Evolutionary conservation across 148 eudicot genomes (phyloP), one percentile per base, ranked within the genome.

Genomic region (Nepenthes gracilis): DNA sequence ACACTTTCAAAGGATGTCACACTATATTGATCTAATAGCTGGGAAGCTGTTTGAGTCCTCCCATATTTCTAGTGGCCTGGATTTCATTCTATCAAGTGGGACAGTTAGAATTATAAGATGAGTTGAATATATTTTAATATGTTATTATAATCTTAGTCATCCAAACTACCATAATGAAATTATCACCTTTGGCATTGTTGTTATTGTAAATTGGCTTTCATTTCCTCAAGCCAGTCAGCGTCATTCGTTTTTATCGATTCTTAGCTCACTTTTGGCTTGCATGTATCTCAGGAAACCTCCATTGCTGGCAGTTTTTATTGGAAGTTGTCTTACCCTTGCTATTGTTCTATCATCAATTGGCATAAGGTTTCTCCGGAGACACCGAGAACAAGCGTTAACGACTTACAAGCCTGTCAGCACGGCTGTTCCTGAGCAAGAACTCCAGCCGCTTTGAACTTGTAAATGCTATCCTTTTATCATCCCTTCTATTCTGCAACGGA

Each of bases 341-440:
- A 32, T 69, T 47, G 79, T 69, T 58, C 61, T 76, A 47, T 59
- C 70, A 47, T 74, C 70, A 54, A 33, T 64, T 13, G 81, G 75
- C 35, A 67, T 53, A 55, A 75, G 79, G 79, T 45, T 76, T 70
- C 47, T 78, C 43, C 69, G 89, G 85, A 71, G 70, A 59, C 55
- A 67, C 10, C 69, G 52, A 63, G 67, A 72, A 10, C 75, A 69
- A 66, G 10, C 60, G 12, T 13, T 54, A 9, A 12, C 50, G 57
- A 36, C 77, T 2, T 84, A 84, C 54, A 72, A 67, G 70, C 81
- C 83, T 34, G 81, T 81, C 2, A 79, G 70, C 43, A 6, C 79
- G 12, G 74, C 64, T 61, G 62, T 63, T 13, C 75, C 79, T 3
- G 83, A 81, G 70, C 81, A 78, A 74, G 85, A 84, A 74, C 79